Evolutionary conservation across 1,284 basidiomycete species (phyloP).

Genomic region (Vanrija humicola): DNA sequence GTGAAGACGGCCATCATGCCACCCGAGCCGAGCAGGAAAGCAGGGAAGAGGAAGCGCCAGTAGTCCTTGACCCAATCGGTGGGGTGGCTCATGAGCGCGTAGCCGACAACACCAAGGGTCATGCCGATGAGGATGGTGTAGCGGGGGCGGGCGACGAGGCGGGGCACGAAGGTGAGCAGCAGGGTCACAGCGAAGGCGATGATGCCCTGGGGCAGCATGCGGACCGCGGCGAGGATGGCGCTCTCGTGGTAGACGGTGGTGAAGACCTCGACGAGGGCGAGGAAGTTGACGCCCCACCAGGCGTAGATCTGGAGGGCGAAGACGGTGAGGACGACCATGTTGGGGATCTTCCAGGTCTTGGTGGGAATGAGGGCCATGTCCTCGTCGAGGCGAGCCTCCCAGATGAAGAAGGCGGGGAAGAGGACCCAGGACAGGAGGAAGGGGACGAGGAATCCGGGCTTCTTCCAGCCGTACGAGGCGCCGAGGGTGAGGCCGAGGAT

Average conservation of each 20-base stretch:
- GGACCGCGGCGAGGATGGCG: slow-evolving; percentile 28
- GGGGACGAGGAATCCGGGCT: slow-evolving; percentile 42
- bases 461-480: slow-evolving; percentile 39
- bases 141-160: slow-evolving; percentile 22
- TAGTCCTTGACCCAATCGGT: slow-evolving; percentile 21
- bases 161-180: slow-evolving; percentile 13
- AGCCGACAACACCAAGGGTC: slow-evolving; percentile 20
- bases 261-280: slow-evolving; percentile 24
- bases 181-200: slow-evolving; percentile 10
- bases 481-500: slow-evolving; percentile 45
- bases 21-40: slow-evolving; percentile 29
- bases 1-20: slow-evolving; percentile 25
- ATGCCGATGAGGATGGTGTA: slow-evolving; percentile 26
- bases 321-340: slow-evolving; percentile 38
- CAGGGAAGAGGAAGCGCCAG: slow-evolving; percentile 41
- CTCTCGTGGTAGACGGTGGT: slow-evolving; percentile 16
- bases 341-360: slow-evolving; percentile 38
- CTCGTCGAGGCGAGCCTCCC: slow-evolving; percentile 30
- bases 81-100: slow-evolving; percentile 28
- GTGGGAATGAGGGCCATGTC: slow-evolving; percentile 39
- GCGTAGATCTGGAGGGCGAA: slow-evolving; percentile 35
- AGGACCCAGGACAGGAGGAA: slow-evolving; percentile 40
- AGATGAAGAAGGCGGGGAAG: slow-evolving; percentile 35
- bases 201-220: slow-evolving; percentile 31
- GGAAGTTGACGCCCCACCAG: slow-evolving; percentile 35